Percentiles rank a stretch among this genome's conserved stretches.
Evolutionary conservation across 305 asterid species (phyloP).

Genomic region (Withania somnifera): DNA sequence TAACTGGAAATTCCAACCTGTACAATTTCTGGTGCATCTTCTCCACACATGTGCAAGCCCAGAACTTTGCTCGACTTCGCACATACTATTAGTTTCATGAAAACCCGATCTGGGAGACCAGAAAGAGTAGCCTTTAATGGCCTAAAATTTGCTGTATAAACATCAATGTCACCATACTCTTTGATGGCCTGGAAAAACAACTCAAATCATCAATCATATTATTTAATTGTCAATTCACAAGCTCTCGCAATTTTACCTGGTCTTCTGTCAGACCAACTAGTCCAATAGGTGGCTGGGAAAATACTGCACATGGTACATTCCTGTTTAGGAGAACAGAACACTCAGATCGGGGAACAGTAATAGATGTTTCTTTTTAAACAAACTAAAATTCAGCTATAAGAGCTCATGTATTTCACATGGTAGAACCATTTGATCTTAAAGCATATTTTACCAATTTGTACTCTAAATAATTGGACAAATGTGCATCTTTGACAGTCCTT

Average conservation of each 20-base stretch:
- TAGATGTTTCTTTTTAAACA: neutral
- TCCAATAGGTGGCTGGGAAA: slow-evolving; percentile 94
- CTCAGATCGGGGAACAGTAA: neutral
- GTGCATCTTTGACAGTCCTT: neutral
- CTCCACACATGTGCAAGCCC: slow-evolving; percentile 94
- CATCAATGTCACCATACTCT: slow-evolving; percentile 72
- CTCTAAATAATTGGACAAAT: neutral
- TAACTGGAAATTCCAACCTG: slow-evolving; percentile 48
- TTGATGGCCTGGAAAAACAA: slow-evolving; percentile 47
- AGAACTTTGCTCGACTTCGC: slow-evolving; percentile 73
- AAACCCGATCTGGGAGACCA: slow-evolving; percentile 84
- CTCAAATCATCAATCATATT: slow-evolving; percentile 6
- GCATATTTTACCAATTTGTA: neutral
- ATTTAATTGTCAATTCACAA: neutral
- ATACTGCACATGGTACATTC: slow-evolving; percentile 79
- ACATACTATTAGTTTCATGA: slow-evolving; percentile 82
- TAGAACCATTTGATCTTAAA: neutral
- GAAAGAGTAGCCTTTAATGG: slow-evolving; percentile 93
- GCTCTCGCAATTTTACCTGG: slow-evolving; percentile 38
- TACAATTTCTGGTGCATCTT: slow-evolving; percentile 83
- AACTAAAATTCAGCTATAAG: neutral
- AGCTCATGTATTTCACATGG: neutral
- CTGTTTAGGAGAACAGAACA: slow-evolving; percentile 31
- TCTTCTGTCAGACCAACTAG: slow-evolving; percentile 94
- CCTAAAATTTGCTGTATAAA: slow-evolving; percentile 73